Percentiles rank a stretch among this genome's conserved stretches.
phyloP scores from a whole-genome alignment of 2,329 filamentous ascomycete species.

The Cryoendolithus antarcticus region DNA sequence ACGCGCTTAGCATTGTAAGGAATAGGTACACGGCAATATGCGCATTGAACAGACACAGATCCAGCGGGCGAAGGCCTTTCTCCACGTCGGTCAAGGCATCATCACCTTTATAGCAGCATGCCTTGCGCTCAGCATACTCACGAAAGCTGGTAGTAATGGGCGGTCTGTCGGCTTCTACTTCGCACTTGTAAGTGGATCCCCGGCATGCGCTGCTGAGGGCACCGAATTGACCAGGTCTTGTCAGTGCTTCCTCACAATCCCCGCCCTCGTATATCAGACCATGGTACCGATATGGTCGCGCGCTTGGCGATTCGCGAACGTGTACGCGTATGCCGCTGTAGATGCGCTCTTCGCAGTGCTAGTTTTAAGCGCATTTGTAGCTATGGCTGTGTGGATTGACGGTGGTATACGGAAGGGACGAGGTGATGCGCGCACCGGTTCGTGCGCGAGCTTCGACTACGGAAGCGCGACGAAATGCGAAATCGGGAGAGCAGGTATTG shows the following conservation, averaged over 20 bases:
- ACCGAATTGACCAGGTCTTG: neutral
- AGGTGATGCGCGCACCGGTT: conserved; percentile 25
- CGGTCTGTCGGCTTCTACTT: conserved; percentile 46
- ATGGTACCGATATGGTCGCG: conserved; percentile 50
- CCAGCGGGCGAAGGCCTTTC: conserved; percentile 43
- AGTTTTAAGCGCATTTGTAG: conserved; percentile 48
- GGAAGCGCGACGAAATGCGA: conserved; percentile 44
- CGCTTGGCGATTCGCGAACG: conserved; percentile 45
- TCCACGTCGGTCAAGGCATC: conserved; percentile 42
- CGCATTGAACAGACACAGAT: conserved; percentile 34
- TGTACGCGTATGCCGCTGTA: conserved; percentile 46
- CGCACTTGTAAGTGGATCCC: conserved; percentile 36
- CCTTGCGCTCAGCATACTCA: conserved; percentile 46
- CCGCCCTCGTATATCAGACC: conserved; percentile 46
- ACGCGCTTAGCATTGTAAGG: too few species aligned
- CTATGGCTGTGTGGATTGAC: conserved; percentile 44
- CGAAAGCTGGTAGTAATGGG: conserved; percentile 40
- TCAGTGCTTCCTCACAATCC: conserved; percentile 48
- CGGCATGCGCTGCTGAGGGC: neutral
- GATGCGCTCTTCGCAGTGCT: conserved; percentile 43
- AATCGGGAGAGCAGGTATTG: conserved; percentile 42
- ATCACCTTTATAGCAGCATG: conserved; percentile 47
- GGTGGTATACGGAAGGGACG: conserved; percentile 41
- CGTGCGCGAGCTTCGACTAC: conserved; percentile 44
- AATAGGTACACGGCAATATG: conserved; percentile 19